Evolutionary conservation across 169 alveolate species (phyloP).

Genomic region (Blepharisma undulans): DNA sequence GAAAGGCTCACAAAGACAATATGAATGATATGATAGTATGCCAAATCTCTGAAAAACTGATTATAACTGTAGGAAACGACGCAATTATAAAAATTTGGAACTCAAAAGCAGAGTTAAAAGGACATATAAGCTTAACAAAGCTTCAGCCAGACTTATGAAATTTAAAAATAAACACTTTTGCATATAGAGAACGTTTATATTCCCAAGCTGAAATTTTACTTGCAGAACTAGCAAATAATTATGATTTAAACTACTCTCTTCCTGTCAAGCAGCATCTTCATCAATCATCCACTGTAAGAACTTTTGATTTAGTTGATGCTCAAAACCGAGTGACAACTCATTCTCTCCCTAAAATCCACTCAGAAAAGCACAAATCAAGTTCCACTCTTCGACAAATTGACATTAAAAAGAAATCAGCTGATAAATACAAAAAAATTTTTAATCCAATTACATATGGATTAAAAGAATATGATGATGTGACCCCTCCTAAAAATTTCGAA

Average conservation of each 20-base stretch:
- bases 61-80: not conserved
- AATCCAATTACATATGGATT: not conserved
- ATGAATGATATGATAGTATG: not conserved
- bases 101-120: not conserved
- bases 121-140: not conserved
- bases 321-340: not conserved
- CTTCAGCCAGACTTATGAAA: not conserved
- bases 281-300: not conserved
- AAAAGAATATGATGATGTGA: not conserved
- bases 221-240: not conserved
- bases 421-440: no score
- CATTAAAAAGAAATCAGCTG: not conserved
- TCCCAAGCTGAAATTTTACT: not conserved
- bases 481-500: not conserved
- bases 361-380: not conserved
- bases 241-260: not conserved
- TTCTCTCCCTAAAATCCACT: not conserved
- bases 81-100: not conserved
- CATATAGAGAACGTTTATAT: not conserved
- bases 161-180: slow-evolving; percentile 4
- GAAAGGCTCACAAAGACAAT: not conserved
- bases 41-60: not conserved
- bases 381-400: not conserved
- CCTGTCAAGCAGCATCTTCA: not conserved
- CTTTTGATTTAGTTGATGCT: not conserved